Evolutionary conservation across 805 yeast genomes (phyloP).

Genomic region (Geotrichum ghanense): DNA sequence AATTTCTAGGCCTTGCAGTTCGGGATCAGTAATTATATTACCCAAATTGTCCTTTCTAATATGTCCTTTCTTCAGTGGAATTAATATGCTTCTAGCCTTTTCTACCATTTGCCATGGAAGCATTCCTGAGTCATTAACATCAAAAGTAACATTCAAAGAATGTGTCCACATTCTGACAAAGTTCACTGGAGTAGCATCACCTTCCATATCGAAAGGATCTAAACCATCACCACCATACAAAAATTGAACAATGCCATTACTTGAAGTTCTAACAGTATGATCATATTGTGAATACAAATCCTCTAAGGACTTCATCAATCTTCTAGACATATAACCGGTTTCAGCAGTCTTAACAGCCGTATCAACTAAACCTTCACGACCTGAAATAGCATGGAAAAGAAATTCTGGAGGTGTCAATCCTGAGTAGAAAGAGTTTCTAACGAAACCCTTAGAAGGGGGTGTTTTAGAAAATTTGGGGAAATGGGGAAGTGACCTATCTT

Average conservation of each 20-base stretch:
- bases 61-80: conserved; percentile 49
- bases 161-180: conserved; percentile 93
- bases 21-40: conserved; percentile 27
- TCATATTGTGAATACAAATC: conserved; percentile 92
- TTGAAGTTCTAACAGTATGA: conserved; percentile 86
- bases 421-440: conserved; percentile 85
- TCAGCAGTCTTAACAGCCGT: conserved; percentile 99
- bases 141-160: conserved; percentile 59
- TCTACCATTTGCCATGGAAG: conserved; percentile 59
- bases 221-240: conserved; percentile 98
- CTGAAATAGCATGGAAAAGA: conserved; percentile 96
- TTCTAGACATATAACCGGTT: conserved; percentile 96
- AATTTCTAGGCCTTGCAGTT: conserved; percentile 29
- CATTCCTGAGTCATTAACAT: conserved; percentile 39
- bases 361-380: conserved; percentile 98
- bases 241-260: conserved; percentile 94
- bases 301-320: conserved; percentile 95
- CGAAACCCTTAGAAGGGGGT: conserved; percentile 97
- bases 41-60: conserved; percentile 70
- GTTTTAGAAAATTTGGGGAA: conserved; percentile 92
- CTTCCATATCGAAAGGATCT: conserved; percentile 98
- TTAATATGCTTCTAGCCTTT: conserved; percentile 42
- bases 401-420: conserved; percentile 96
- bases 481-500: conserved; percentile 95
- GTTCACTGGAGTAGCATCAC: conserved; percentile 94